A percentile compares a stretch with the other conserved stretches of the same genome.
Evolutionary conservation across 2,329 filamentous ascomycete species (phyloP).

Genomic region (Rugonectria rugulosa): DNA sequence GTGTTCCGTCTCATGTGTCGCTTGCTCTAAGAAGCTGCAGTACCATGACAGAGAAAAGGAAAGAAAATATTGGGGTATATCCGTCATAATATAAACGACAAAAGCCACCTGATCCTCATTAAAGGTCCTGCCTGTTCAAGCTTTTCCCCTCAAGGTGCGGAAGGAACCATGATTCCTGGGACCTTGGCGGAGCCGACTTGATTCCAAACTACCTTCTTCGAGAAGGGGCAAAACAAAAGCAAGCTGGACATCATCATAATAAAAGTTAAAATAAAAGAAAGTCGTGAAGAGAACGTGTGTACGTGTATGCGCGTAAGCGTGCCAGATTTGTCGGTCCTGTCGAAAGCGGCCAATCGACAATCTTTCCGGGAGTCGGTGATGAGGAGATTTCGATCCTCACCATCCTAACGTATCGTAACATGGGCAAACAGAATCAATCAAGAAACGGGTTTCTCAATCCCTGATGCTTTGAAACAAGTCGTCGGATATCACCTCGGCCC

Average conservation of each 20-base stretch:
- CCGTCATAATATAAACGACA: constrained; percentile 38
- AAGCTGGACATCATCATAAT: constrained; percentile 18
- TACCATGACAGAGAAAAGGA: constrained; percentile 23
- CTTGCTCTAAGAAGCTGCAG: constrained; percentile 22
- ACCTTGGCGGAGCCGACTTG: constrained; percentile 14
- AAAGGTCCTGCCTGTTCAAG: constrained; percentile 21
- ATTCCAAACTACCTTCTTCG: constrained; percentile 24
- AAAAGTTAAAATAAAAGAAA: constrained; percentile 6
- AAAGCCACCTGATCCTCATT: constrained; percentile 29
- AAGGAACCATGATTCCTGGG: constrained; percentile 19
- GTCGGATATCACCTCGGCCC: constrained; percentile 30
- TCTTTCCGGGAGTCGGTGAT: constrained; percentile 13
- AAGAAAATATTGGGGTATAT: constrained; percentile 42
- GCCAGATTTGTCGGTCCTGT: neutral
- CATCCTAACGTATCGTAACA: neutral
- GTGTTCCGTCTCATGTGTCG: constrained; percentile 19
- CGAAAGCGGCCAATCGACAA: neutral
- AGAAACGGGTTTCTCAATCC: constrained; percentile 16
- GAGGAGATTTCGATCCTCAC: constrained; percentile 20
- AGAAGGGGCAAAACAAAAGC: constrained; percentile 29
- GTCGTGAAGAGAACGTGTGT: constrained; percentile 14
- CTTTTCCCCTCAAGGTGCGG: constrained; percentile 13
- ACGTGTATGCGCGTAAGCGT: neutral
- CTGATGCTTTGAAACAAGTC: constrained; percentile 24
- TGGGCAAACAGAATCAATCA: constrained; percentile 26